These are phyloP conservation scores for Aspergillus ellipticus DNA, from an alignment of 495 filamentous ascomycete species.

Conservation along the genomic window DNA sequence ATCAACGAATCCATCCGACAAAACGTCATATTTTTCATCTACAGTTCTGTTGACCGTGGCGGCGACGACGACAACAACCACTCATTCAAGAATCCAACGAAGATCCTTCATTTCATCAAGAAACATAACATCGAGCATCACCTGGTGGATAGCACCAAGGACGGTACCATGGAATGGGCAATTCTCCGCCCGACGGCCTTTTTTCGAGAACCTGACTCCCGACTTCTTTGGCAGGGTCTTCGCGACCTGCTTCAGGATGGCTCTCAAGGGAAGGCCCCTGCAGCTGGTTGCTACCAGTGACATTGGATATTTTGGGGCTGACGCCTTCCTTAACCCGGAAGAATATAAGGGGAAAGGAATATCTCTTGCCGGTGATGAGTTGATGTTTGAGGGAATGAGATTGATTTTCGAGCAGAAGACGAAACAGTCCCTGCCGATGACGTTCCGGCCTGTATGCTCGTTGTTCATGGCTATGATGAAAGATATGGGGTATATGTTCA, in stretches of 20 bases:
- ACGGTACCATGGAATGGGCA: conserved; percentile 52
- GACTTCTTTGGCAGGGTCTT: conserved; percentile 60
- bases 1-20: conserved; percentile 56
- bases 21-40: conserved; percentile 61
- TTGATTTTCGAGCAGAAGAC: conserved; percentile 47
- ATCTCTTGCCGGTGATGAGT: conserved; percentile 57
- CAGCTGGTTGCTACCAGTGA: conserved; percentile 57
- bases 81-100: conserved; percentile 54
- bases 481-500: conserved; percentile 59
- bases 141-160: conserved; percentile 42
- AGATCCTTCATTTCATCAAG: conserved; percentile 57
- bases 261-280: conserved; percentile 47
- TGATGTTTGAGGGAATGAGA: conserved; percentile 48
- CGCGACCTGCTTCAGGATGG: conserved; percentile 44
- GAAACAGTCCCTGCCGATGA: conserved; percentile 47
- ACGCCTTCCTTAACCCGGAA: conserved; percentile 51
- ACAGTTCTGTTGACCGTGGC: conserved; percentile 64
- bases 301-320: conserved; percentile 62
- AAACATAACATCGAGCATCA: conserved; percentile 66
- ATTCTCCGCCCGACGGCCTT: conserved; percentile 64
- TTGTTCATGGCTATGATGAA: conserved; percentile 42
- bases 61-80: no score
- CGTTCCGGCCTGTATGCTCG: conserved; percentile 39
- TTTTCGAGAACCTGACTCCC: conserved; percentile 60
- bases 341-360: conserved; percentile 44